Base-by-base conservation (phyloP, 306 rosid species). In the Trifolium pratense region DNA sequence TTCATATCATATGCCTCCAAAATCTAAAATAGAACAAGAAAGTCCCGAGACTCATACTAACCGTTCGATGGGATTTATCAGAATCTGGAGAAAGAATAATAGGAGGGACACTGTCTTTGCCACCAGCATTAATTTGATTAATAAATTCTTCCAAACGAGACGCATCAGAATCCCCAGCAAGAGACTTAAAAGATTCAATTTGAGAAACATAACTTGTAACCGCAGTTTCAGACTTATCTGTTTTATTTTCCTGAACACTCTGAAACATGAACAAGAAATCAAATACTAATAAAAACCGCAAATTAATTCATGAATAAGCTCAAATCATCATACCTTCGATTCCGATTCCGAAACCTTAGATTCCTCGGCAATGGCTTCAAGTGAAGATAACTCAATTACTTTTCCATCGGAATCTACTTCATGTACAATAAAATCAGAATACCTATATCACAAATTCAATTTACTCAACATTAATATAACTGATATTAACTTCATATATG, bases 391-490 rank as follows among this genome's bases (percentile, higher is more conserved):
- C 34, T 77, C 91, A 81, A 84, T 90, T 76, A 91, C 89, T 45
- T 87, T 74, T 74, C 89, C 97, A 42, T 87, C 94, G 2, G 31
- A 72, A 70, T 87, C 97, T n/a, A 94, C 98, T 89, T 94, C 97
- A 13, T 94, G 84, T 34, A 94, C 97, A 52, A 94, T 91, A 76
- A 94, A 94, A 79, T 91, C 98, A 64, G 97, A 88, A 75, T 94
- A 94, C 88, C 98, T 93, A 61, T 1, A 84, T 55, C 75, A 84
- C 69, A 75, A 70, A 75, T 20, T 83, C 69, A 59, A 48, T 6
- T 23, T 15, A 58, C 10, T 68, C 75, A 26, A n/a, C 79, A 65
- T 51, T 36, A 25, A 25, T n/a, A n/a, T n/a, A n/a, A 32, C 37
- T 1, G 37, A 32, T 32, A 32, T 32, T 32, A 32, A 9, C 37